These are phyloP conservation scores for Salvia rosmarinus DNA, from an alignment of 257 asterid genomes.

Conservation along the genomic window DNA sequence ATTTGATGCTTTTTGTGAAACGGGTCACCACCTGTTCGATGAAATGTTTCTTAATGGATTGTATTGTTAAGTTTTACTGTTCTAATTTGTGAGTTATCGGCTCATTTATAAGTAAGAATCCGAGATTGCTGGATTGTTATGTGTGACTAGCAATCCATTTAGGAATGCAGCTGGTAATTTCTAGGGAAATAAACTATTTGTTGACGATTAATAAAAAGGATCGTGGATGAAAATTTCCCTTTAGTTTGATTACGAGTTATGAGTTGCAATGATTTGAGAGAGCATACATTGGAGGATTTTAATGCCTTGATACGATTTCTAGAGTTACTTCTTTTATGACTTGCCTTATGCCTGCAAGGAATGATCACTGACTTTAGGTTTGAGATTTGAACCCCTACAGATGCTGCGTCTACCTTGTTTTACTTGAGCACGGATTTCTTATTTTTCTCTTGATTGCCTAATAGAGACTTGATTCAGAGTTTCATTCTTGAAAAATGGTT, in stretches of 20 bases:
- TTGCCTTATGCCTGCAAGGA: neutral
- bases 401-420: constrained; percentile 1
- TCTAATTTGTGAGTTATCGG: neutral
- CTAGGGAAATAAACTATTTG: constrained; percentile 8
- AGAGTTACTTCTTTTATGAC: neutral
- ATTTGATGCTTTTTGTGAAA: neutral
- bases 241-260: neutral
- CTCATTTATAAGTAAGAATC: neutral
- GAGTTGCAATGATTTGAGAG: neutral
- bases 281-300: neutral
- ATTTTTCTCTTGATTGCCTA: neutral
- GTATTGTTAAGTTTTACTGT: neutral
- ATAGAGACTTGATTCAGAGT: neutral
- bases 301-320: neutral
- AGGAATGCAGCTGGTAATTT: neutral
- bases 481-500: constrained; percentile 18
- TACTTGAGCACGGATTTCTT: neutral
- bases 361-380: constrained; percentile 4
- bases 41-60: constrained; percentile 34
- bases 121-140: constrained; percentile 2
- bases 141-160: neutral
- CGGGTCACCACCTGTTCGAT: constrained; percentile 42
- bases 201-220: neutral
- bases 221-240: neutral
- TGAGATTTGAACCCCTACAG: constrained; percentile 4